Percentiles rank a stretch among this genome's conserved stretches.
These are phyloP conservation scores for Candida koratica DNA, from an alignment of 805 yeast species.

Conservation along the genomic window DNA sequence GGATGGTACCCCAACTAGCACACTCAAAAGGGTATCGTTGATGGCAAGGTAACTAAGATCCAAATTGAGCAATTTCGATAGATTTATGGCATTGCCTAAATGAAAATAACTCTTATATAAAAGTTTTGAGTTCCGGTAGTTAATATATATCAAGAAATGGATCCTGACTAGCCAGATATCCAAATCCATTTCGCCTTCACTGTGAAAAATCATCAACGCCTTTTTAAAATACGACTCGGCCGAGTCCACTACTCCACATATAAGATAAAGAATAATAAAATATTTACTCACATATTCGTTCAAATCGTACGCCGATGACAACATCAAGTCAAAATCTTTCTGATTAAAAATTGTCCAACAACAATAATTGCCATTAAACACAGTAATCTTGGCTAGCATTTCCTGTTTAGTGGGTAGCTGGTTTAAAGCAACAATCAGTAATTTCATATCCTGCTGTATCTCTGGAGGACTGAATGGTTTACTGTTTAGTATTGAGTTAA, in stretches of 20 bases:
- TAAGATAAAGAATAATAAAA: conserved; percentile 32
- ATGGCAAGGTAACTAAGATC: background rate
- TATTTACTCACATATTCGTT: conserved; percentile 3
- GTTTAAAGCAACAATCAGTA: too few species aligned
- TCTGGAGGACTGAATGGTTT: background rate
- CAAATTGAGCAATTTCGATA: background rate
- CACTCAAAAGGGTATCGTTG: conserved; percentile 5
- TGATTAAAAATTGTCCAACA: conserved; percentile 2
- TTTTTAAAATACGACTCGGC: conserved; percentile 28
- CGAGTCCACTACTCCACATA: conserved; percentile 26
- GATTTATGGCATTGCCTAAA: conserved; percentile 8
- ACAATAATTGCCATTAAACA: conserved; percentile 2
- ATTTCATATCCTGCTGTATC: background rate
- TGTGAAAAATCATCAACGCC: conserved; percentile 26
- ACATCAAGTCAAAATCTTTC: background rate
- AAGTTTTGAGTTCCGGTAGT: conserved; percentile 23
- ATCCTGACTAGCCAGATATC: conserved; percentile 42
- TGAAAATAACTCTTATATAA: conserved; percentile 6
- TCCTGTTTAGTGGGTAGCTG: conserved; percentile 1
- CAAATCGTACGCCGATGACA: conserved; percentile 4
- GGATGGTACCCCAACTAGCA: conserved; percentile 2
- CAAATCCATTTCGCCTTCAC: conserved; percentile 32
- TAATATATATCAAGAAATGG: conserved; percentile 36
- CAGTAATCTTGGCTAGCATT: background rate
- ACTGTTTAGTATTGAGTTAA: background rate